Percentiles rank a stretch among this genome's conserved stretches.
These are phyloP conservation scores for Microcyclospora pomicola DNA, from an alignment of 2,329 filamentous ascomycete genomes.

Conservation along the genomic window DNA sequence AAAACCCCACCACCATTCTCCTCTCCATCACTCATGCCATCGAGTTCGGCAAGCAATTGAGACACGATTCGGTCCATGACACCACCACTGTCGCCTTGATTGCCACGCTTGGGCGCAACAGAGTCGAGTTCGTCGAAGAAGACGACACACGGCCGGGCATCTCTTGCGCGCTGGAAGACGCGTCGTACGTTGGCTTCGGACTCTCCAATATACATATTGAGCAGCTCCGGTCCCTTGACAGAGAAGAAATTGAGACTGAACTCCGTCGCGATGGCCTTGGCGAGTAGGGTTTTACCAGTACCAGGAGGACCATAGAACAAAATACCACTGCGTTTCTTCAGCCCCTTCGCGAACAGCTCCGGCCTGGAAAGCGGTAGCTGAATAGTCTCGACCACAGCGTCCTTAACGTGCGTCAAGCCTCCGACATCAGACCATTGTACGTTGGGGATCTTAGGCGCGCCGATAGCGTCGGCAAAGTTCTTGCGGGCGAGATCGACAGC, in stretches of 20 bases:
- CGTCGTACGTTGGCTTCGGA: conserved; percentile 83
- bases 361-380: conserved; percentile 82
- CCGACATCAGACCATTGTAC: conserved; percentile 95
- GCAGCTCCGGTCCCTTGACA: conserved; percentile 78
- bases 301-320: conserved; percentile 84
- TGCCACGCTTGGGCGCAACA: conserved; percentile 89
- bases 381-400: conserved; percentile 93
- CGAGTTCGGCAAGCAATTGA: conserved; percentile 84
- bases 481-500: conserved; percentile 91
- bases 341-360: conserved; percentile 88
- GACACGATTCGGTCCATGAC: conserved; percentile 98
- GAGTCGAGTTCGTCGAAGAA: conserved; percentile 92
- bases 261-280: conserved; percentile 85
- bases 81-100: conserved; percentile 91
- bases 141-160: conserved; percentile 76
- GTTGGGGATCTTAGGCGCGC: conserved; percentile 93
- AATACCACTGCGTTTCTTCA: conserved; percentile 94
- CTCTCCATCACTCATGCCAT: conserved; percentile 92
- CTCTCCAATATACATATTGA: conserved; percentile 95
- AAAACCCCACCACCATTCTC: conserved; percentile 75
- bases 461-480: conserved; percentile 95
- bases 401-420: conserved; percentile 84
- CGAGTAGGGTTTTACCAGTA: conserved; percentile 82
- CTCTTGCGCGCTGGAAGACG: conserved; percentile 75
- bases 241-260: conserved; percentile 92